Evolutionary conservation across 306 rosid genomes (phyloP).

Genomic region (Rubus parviflorus): DNA sequence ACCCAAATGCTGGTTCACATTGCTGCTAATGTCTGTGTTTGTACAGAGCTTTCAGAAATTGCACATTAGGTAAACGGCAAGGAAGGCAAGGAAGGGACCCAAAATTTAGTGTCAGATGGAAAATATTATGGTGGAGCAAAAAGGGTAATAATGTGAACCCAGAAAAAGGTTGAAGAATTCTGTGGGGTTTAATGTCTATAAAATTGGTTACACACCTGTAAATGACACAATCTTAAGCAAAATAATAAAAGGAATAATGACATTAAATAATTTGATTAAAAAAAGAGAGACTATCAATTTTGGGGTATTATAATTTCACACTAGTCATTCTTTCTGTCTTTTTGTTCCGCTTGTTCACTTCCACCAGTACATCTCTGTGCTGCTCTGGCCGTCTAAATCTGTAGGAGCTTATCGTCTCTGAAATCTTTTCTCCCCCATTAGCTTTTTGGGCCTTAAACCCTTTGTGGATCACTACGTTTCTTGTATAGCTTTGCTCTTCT

Average conservation of each 20-base stretch:
- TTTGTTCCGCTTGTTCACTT: conserved; percentile 31
- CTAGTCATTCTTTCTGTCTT: conserved; percentile 34
- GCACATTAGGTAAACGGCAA: background rate
- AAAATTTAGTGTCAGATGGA: background rate
- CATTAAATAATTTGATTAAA: background rate
- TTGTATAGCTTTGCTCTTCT: background rate
- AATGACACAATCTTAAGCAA: background rate
- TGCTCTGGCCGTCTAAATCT: conserved; percentile 29
- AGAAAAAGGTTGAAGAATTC: background rate
- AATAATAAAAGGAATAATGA: background rate
- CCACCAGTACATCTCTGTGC: conserved; percentile 31
- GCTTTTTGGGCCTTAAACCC: conserved; percentile 14
- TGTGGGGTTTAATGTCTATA: background rate
- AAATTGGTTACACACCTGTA: too few species aligned
- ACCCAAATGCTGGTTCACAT: conserved; percentile 5
- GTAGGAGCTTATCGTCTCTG: conserved; percentile 28
- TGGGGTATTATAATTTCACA: conserved; percentile 8
- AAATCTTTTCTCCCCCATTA: background rate
- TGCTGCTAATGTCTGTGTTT: background rate
- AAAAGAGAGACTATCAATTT: background rate
- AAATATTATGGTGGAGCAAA: background rate
- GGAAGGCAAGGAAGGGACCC: background rate
- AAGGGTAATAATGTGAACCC: background rate
- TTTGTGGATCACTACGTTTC: background rate
- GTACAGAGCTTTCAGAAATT: background rate